These are phyloP conservation scores for Annona cherimola DNA, from an alignment of 164 flowering plant species.

Conservation along the genomic window DNA sequence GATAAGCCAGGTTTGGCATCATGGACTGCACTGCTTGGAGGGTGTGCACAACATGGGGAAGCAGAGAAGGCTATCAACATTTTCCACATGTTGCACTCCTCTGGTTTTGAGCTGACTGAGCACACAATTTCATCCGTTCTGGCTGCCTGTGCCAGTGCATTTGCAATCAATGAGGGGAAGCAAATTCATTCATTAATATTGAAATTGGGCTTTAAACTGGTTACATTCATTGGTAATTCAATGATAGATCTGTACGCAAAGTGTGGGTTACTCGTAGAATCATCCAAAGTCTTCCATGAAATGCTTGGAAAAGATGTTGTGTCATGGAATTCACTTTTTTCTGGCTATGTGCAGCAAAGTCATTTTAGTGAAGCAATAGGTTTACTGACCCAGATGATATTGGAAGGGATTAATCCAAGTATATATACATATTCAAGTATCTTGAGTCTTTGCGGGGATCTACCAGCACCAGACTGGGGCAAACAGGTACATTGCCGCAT, in stretches of 20 bases:
- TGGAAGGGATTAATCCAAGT: slow-evolving; percentile 21
- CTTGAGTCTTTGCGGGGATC: slow-evolving; percentile 33
- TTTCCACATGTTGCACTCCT: slow-evolving; percentile 25
- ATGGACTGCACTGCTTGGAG: slow-evolving; percentile 42
- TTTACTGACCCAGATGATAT: slow-evolving; percentile 22
- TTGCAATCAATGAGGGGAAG: slow-evolving; percentile 23
- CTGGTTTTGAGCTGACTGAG: slow-evolving; percentile 32
- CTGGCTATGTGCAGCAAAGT: slow-evolving; percentile 27
- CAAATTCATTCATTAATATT: slow-evolving; percentile 32
- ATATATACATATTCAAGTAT: slow-evolving; percentile 35
- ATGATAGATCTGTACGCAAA: slow-evolving; percentile 35
- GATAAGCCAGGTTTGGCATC: slow-evolving; percentile 26
- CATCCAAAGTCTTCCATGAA: slow-evolving; percentile 25
- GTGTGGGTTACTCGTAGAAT: slow-evolving; percentile 23
- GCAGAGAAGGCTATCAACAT: slow-evolving; percentile 27
- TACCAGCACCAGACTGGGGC: slow-evolving; percentile 40
- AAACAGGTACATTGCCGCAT: slow-evolving; percentile 35
- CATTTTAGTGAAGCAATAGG: slow-evolving; percentile 19
- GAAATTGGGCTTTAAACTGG: slow-evolving; percentile 20
- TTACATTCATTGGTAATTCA: slow-evolving; percentile 31
- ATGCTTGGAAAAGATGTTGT: slow-evolving; percentile 28
- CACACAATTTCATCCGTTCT: slow-evolving; percentile 32
- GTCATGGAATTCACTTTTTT: slow-evolving; percentile 34
- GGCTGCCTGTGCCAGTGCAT: slow-evolving; percentile 27
- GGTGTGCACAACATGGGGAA: slow-evolving; percentile 29